These are phyloP conservation scores for Cryptococcus maquisensis DNA, from an alignment of 1,284 basidiomycete species.

Conservation along the genomic window DNA sequence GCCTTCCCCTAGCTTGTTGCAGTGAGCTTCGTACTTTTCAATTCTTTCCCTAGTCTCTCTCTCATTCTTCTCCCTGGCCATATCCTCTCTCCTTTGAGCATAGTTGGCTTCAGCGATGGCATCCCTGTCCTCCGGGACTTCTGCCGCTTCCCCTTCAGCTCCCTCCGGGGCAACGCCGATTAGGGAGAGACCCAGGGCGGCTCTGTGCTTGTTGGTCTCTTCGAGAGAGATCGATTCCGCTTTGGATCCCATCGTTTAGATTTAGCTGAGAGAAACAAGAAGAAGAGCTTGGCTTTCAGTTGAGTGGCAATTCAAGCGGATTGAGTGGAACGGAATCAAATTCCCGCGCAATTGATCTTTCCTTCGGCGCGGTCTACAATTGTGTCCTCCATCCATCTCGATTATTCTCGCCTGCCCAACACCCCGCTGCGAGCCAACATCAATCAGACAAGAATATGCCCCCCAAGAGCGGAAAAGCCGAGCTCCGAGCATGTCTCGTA, in stretches of 20 bases:
- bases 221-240: conserved; percentile 63
- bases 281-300: not conserved
- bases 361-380: no score
- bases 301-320: not conserved
- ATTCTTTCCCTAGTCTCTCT: conserved; percentile 73
- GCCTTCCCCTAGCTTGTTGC: not conserved
- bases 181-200: conserved; percentile 89
- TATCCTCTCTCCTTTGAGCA: conserved; percentile 63
- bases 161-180: conserved; percentile 58
- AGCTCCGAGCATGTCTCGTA: conserved; percentile 82
- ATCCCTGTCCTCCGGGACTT: conserved; percentile 57
- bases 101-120: conserved; percentile 74
- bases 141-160: conserved; percentile 53
- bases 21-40: conserved; percentile 71
- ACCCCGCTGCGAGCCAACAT: no score
- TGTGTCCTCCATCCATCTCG: no score
- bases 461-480: conserved; percentile 26
- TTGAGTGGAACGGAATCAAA: not conserved
- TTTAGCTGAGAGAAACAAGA: not conserved
- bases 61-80: conserved; percentile 67
- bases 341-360: no score
- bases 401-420: no score
- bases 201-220: conserved; percentile 96
- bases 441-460: conserved; percentile 18
- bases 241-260: not conserved